Evolutionary conservation across 2,329 filamentous ascomycete species (phyloP), one percentile per base, ranked within the genome.

Genomic region (Neurospora sp.): DNA sequence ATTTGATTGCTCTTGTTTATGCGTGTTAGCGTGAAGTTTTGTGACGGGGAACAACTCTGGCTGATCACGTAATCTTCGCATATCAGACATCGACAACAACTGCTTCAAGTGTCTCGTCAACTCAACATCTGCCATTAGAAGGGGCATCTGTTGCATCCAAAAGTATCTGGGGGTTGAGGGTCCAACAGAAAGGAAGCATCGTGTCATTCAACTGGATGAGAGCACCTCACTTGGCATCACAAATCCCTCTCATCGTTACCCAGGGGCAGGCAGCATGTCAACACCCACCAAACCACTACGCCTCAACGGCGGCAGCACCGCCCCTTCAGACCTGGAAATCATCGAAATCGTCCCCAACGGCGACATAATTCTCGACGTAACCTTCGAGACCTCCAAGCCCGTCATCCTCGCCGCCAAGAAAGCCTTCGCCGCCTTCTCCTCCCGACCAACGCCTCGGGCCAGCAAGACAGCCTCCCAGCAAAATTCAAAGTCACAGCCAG

Each of bases 281-380:
- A 62, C 52, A 62, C 23, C 19, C 11, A 52, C 43, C n/a, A 52
- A 23, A 28, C 10, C 19, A 23, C 4, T 5, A 52, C 8, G 39
- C 28, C 3, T 17, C 15, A 38, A 38, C 36, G 38, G 38, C 23
- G 23, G 36, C 6, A 13, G 5, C 19, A 1, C n/a, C n/a, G n/a
- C 2, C 23, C 23, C 23, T 28, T 28, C 28, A 28, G 78, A 62
- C 76, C 78, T 72, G 62, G 74, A 77, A 38, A 76, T 87, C 69
- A 77, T 88, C 62, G 80, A 83, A 39, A 85, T 93, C 67, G 84
- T 84, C 28, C 74, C 82, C 4, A 79, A 81, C 17, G 91, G 91
- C 42, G 89, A 93, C 75, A 78, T 93, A 23, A 77, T 93, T 39
- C 84, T 93, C 15, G 84, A 89, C 72, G 85, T 93, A 42, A 84